phyloP scores from a whole-genome alignment of 163 green algal genomes.

The Chloromonas sp. region DNA sequence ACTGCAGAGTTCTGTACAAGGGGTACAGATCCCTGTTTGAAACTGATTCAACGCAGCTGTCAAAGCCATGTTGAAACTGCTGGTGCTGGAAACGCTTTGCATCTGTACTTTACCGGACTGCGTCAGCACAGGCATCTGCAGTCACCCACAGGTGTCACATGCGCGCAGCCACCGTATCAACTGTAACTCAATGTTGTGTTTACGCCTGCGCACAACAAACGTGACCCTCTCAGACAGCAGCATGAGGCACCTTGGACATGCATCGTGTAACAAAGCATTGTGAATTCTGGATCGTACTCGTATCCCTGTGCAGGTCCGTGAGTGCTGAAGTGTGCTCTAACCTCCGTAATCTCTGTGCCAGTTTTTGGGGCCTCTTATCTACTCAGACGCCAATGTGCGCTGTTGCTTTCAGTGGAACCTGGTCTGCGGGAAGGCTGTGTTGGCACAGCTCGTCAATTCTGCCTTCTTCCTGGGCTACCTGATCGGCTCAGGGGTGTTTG shows the following conservation, averaged over 20 bases:
- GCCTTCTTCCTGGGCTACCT: conserved; percentile 30
- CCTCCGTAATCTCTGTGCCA: background rate
- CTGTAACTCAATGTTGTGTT: background rate
- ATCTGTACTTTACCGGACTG: background rate
- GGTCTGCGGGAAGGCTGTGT: background rate
- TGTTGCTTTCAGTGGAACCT: conserved; percentile 18
- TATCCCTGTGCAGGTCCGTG: background rate
- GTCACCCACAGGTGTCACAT: background rate
- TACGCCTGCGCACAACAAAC: background rate
- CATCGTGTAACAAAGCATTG: background rate
- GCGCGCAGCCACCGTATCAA: background rate
- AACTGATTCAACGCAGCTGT: too few species aligned
- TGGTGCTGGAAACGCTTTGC: background rate
- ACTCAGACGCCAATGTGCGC: background rate
- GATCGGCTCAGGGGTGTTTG: conserved; percentile 18
- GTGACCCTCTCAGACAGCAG: background rate
- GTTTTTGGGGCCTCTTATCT: too few species aligned
- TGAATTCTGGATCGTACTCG: background rate
- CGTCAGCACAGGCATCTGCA: background rate
- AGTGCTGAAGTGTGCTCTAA: background rate
- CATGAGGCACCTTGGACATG: background rate
- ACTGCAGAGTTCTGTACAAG: too few species aligned
- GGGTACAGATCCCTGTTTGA: too few species aligned
- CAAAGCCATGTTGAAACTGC: too few species aligned
- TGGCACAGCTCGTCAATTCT: conserved; percentile 16